Percentiles rank a stretch among this genome's conserved stretches.
Conservation (phyloP, 176 grass and related monocot genomes). For the Pharus latifolius region DNA sequence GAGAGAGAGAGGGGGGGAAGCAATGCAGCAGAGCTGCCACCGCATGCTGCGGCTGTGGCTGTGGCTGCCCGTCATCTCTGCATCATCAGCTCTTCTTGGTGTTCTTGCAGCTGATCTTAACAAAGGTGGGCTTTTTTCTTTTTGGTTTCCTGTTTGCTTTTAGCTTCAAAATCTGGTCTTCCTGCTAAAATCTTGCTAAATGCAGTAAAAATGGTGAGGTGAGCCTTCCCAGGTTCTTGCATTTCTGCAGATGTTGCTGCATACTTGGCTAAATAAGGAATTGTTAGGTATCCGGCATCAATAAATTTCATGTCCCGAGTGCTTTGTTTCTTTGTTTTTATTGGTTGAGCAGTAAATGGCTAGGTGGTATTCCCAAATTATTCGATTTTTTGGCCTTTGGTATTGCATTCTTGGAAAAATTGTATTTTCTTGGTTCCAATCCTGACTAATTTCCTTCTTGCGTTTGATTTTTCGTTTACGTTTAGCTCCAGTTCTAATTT, state of each 20-base stretch:
- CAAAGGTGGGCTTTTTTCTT: constrained; percentile 35
- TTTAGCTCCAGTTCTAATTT: not conserved
- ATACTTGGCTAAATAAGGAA: not conserved
- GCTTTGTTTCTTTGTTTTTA: not conserved
- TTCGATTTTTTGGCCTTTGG: not conserved
- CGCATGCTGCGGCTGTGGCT: constrained; percentile 17
- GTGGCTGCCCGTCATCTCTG: constrained; percentile 37
- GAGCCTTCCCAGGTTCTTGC: not conserved
- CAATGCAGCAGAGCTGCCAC: constrained; percentile 34
- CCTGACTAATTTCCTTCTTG: not conserved
- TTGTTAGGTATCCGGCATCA: not conserved
- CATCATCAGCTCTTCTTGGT: constrained; percentile 13
- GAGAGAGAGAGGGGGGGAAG: not conserved
- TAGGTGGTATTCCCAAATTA: not conserved
- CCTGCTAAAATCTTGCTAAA: constrained; percentile 17
- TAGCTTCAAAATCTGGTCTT: not conserved
- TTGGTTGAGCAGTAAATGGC: not conserved
- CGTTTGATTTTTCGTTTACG: not conserved
- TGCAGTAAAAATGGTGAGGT: not conserved
- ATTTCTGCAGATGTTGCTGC: not conserved
- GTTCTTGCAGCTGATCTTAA: constrained; percentile 21
- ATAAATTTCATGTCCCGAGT: not conserved
- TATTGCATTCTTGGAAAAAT: not conserved
- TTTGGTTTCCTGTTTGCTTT: not conserved
- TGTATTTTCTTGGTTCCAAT: not conserved